Evolutionary conservation across 371 early-diverging fungal genomes (phyloP), one percentile per base, ranked within the genome.

Genomic region (Mortierella sp.): DNA sequence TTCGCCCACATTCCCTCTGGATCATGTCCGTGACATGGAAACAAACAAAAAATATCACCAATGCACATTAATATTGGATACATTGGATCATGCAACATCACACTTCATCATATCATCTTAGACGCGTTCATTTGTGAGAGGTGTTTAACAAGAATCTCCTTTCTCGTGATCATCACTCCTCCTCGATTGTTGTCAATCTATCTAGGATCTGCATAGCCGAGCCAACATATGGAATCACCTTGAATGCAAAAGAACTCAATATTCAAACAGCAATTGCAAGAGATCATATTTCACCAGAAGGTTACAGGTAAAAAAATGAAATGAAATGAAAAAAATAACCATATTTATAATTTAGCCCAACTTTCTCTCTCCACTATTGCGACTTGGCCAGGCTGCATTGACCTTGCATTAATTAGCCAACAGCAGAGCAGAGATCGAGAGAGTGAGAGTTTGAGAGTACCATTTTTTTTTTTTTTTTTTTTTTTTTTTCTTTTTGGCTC

Each of bases 201-300:
- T 18, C 43, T 71, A 80, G 80, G 30, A 64, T 80, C 2, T 80
- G 75, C 28, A 75, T 80, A 51, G 80, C 80, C 3, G 72, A 80
- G 9, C 80, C 80, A 14, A 68, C 75, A 18, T 75, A 40, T 59
- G 71, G 62, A 0, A 72, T 80, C 28, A 75, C 69, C 18, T 28
- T 80, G 24, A 80, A 80, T 62, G 80, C 80, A 43, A 80, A 80
- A 28, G 80, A 80, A 40, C 66, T 80, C n/a, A 75, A 80, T 37
- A 80, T 80, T n/a, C 80, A 80, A 45, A 80, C 72, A 11, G 80
- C 80, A 5, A 65, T 68, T 18, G 75, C 72, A 18, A 59, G 80
- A 32, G 75, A 80, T 43, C 71, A 64, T 20, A 26, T 65, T 5
- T 62, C 70, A 6, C 22, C 62, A 24, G 55, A 30, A 24, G 68